These are phyloP conservation scores for Neurospora sp. DNA, from an alignment of 495 filamentous ascomycete genomes.

Conservation along the genomic window DNA sequence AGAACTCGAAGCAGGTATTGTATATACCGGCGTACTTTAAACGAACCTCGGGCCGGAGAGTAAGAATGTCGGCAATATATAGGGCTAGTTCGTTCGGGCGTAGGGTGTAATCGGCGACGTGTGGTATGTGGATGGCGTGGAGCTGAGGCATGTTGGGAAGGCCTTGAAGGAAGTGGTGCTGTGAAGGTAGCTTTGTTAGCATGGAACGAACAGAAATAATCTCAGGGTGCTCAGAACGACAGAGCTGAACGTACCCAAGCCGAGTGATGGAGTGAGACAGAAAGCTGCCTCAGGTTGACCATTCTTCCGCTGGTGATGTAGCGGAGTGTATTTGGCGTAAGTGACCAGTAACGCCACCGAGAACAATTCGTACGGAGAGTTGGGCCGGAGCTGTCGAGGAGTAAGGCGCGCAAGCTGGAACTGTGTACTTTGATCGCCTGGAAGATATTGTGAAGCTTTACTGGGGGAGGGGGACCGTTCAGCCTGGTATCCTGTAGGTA, in stretches of 20 bases:
- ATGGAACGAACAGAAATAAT: conserved; percentile 2
- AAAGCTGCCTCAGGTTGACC: conserved; percentile 63
- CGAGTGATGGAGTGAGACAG: conserved; percentile 65
- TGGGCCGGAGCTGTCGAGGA: conserved; percentile 56
- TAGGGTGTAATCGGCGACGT: conserved; percentile 52
- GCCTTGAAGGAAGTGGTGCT: conserved; percentile 84
- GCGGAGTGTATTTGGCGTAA: conserved; percentile 58
- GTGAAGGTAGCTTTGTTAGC: conserved; percentile 11
- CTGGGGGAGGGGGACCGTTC: conserved; percentile 37
- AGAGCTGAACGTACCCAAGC: conserved; percentile 65
- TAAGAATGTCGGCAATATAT: conserved; percentile 76
- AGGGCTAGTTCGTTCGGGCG: conserved; percentile 67
- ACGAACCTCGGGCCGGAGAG: conserved; percentile 74
- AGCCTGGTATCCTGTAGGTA: conserved; percentile 66
- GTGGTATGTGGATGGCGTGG: conserved; percentile 66
- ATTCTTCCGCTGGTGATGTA: conserved; percentile 81
- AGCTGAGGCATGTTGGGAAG: conserved; percentile 68
- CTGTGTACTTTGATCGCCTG: conserved; percentile 63
- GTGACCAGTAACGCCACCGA: conserved; percentile 66
- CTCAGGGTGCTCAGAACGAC: conserved; percentile 1
- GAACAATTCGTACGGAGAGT: conserved; percentile 18
- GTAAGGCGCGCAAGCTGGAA: conserved; percentile 60
- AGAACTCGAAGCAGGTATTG: conserved; percentile 79
- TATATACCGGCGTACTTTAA: conserved; percentile 76
- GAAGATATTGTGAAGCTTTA: conserved; percentile 68